phyloP scores from a whole-genome alignment of 768 basidiomycete genomes.

The Rubroboletus pulcherrimus region DNA sequence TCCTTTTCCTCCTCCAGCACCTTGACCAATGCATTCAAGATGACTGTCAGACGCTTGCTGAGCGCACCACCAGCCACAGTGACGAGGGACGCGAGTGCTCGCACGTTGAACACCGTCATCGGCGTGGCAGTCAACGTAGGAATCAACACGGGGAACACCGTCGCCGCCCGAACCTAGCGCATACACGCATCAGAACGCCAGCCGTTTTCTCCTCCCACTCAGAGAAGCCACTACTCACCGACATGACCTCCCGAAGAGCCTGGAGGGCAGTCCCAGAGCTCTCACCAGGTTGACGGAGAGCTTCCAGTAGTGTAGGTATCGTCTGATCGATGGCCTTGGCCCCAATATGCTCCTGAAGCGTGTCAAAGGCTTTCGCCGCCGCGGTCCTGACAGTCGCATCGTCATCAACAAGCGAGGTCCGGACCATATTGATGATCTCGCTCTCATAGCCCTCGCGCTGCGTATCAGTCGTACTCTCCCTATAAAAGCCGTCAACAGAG shows the following conservation, averaged over 20 bases:
- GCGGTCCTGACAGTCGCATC: constrained; percentile 82
- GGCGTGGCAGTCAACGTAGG: constrained; percentile 88
- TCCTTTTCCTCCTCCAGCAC: constrained; percentile 66
- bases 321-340: constrained; percentile 92
- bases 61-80: constrained; percentile 91
- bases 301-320: constrained; percentile 91
- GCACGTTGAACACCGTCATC: constrained; percentile 93
- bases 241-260: constrained; percentile 92
- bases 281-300: constrained; percentile 88
- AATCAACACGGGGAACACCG: constrained; percentile 95
- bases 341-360: constrained; percentile 89
- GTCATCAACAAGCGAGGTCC: constrained; percentile 83
- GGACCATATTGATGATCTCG: constrained; percentile 82
- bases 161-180: constrained; percentile 80
- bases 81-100: constrained; percentile 85
- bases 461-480: constrained; percentile 77
- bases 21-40: constrained; percentile 76
- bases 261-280: constrained; percentile 94
- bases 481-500: constrained; percentile 29
- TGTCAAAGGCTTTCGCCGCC: constrained; percentile 86
- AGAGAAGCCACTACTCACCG: constrained; percentile 43
- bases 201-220: background rate
- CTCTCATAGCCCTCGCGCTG: constrained; percentile 88
- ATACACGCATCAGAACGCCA: background rate
- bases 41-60: constrained; percentile 74